Percentiles rank a stretch among this genome's conserved stretches.
Evolutionary conservation across 768 basidiomycete species (phyloP).

Genomic region (Podaxis sp.): DNA sequence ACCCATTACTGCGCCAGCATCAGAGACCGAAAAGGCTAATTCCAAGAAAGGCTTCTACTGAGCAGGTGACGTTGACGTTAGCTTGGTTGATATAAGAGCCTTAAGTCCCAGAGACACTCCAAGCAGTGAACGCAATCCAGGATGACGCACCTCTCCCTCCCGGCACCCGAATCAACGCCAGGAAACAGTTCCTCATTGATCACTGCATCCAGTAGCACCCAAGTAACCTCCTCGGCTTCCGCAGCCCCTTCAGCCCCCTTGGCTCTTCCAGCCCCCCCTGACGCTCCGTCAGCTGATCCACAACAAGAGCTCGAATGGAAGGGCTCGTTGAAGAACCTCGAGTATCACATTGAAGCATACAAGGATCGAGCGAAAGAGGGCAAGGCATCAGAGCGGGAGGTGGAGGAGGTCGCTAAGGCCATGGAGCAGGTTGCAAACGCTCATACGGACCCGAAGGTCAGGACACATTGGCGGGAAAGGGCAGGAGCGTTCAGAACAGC

Average conservation of each 20-base stretch:
- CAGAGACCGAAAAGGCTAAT: not conserved
- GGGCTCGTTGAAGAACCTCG: slow-evolving; percentile 2
- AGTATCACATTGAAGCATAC: not conserved
- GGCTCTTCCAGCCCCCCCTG: not conserved
- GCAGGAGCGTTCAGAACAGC: slow-evolving; percentile 1
- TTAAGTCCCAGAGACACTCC: not conserved
- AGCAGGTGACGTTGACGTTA: not conserved
- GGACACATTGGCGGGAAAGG: slow-evolving; percentile 1
- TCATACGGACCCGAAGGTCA: slow-evolving; percentile 4
- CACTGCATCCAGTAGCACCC: not conserved
- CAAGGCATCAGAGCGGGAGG: not conserved
- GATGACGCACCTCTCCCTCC: not conserved
- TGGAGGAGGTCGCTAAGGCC: not conserved
- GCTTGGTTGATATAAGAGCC: not conserved
- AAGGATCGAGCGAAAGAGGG: not conserved
- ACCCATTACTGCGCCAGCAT: not conserved
- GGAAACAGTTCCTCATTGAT: not conserved
- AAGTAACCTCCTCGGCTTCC: not conserved
- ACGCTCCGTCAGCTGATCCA: not conserved
- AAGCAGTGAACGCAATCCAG: not conserved
- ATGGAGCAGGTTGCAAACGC: slow-evolving; percentile 5
- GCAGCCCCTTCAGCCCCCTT: not conserved
- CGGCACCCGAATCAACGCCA: not conserved
- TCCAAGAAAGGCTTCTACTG: not conserved
- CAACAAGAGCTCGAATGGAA: slow-evolving; percentile 10